Conservation (phyloP, 495 filamentous ascomycete genomes). For the Friedmanniomyces simplex region DNA sequence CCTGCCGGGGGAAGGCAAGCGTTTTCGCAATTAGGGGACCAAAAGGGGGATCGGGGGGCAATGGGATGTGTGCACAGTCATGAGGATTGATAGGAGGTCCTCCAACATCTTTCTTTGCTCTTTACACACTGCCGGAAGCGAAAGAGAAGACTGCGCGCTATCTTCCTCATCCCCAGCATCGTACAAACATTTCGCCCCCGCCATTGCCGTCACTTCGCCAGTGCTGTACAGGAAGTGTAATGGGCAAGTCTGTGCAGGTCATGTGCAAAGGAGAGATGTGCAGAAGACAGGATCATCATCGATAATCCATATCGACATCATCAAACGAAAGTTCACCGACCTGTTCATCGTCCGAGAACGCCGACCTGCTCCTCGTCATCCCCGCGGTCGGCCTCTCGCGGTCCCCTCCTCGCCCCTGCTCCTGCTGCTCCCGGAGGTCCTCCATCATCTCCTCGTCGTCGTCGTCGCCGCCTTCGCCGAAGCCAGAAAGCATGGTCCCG, state of each 20-base stretch:
- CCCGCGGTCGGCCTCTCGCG: background rate
- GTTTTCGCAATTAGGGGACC: background rate
- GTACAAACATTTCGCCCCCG: background rate
- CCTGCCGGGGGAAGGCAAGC: too few relatives aligned
- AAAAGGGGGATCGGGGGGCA: background rate
- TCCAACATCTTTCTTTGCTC: background rate
- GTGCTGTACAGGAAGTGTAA: constrained; percentile 1
- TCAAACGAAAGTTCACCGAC: constrained; percentile 54
- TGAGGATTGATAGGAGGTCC: background rate
- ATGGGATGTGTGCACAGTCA: background rate
- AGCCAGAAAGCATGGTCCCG: constrained; percentile 46
- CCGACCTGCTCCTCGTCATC: constrained; percentile 8
- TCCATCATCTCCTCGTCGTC: constrained; percentile 94
- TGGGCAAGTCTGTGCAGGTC: constrained; percentile 1
- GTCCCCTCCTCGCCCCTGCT: constrained; percentile 20
- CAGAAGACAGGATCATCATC: constrained; percentile 16
- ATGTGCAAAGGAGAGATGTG: background rate
- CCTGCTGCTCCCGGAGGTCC: constrained; percentile 69
- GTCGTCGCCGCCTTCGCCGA: constrained; percentile 89
- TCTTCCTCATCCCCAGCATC: background rate
- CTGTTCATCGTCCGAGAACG: constrained; percentile 45
- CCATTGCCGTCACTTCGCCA: background rate
- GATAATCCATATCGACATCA: constrained; percentile 47
- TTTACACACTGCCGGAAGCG: background rate
- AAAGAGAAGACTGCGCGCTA: background rate